Evolutionary conservation across 202 grass and related monocot genomes (phyloP), one percentile per base, ranked within the genome.

Genomic region (Panicum hallii): DNA sequence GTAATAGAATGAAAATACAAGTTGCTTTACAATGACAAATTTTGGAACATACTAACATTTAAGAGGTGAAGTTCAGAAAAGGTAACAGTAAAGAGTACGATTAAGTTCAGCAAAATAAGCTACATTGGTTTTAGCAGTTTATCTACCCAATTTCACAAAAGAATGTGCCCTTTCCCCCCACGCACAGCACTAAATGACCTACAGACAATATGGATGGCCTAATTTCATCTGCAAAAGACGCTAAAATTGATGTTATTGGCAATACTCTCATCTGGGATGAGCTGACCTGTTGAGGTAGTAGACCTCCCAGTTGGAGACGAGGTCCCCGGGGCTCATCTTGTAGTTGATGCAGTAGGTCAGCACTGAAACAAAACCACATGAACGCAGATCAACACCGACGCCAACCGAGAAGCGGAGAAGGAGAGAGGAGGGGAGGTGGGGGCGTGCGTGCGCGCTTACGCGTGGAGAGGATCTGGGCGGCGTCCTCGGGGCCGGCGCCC

Each of bases 261-360:
- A 57, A 2, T 38, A 44, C 12, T 70, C 22, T 17, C 20, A 52
- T 74, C 45, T 15, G 9, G 23, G 19, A 7, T 47, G 54, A 67
- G 56, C 69, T 84, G 40, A 95, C 96, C 83, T 93, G 84, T 94
- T 95, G 81, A 98, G 96, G 72, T 95, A 95, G 75, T 94, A 95
- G 16, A 94, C 88, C 80, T 95, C 93, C 96, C 96, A 98, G 69
- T 91, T 93, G 72, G 93, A 98, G 71, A 93, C 88, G 44, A 95
- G 96, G 78, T 95, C 93, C 14, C 74, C 87, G 7, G 91, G 78
- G 84, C 78, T 92, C 80, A 98, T 91, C 83, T 95, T 95, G 90
- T 89, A 98, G 86, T 95, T 98, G 96, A 95, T 89, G 88, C 96
- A 98, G 76, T 89, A 98, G 28, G 90, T 94, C 23, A 98, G 91